Conservation (phyloP, 1,284 basidiomycete genomes). For the Tranzscheliella williamsii region DNA sequence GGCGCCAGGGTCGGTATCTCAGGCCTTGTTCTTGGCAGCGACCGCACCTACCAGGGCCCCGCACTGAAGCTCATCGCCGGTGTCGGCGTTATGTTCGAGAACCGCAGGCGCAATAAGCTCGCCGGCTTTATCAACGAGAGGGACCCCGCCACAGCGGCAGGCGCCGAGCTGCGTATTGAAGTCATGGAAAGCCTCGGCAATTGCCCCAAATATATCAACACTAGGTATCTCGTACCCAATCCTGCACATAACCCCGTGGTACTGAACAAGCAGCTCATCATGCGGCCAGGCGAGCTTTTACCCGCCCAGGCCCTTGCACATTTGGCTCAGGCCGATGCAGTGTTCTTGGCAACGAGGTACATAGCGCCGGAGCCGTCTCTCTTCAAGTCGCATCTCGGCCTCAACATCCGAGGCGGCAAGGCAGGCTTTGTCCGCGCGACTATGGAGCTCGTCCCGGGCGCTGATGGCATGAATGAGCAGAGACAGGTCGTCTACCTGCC, state of each 20-base stretch:
- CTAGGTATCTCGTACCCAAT: conserved; percentile 6
- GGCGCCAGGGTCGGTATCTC: conserved; percentile 29
- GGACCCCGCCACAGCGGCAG: conserved; percentile 4
- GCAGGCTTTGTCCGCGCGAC: conserved; percentile 18
- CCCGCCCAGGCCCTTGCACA: conserved; percentile 11
- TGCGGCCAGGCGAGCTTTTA: conserved; percentile 1
- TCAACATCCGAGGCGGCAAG: conserved; percentile 33
- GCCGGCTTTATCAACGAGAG: conserved; percentile 26
- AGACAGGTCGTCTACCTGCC: conserved; percentile 20
- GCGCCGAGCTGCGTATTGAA: conserved; percentile 12
- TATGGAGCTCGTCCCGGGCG: conserved; percentile 1
- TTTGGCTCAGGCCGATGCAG: conserved; percentile 18
- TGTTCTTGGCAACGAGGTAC: conserved; percentile 23
- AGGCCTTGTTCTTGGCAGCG: conserved; percentile 4
- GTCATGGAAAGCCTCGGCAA: conserved; percentile 29
- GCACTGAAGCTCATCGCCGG: conserved; percentile 21
- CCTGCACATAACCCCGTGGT: conserved; percentile 3
- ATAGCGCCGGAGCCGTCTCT: conserved; percentile 13
- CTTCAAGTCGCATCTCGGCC: conserved; percentile 29
- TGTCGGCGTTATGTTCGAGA: conserved; percentile 30
- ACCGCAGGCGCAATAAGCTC: conserved; percentile 26
- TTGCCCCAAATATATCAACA: conserved; percentile 37
- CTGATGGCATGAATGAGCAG: conserved; percentile 3
- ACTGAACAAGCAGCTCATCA: conserved; percentile 9
- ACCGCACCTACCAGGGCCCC: conserved; percentile 12